A percentile compares a stretch with the other conserved stretches of the same genome.
Evolutionary conservation across 2,329 filamentous ascomycete genomes (phyloP).

Genomic region (Penicillium sp.): DNA sequence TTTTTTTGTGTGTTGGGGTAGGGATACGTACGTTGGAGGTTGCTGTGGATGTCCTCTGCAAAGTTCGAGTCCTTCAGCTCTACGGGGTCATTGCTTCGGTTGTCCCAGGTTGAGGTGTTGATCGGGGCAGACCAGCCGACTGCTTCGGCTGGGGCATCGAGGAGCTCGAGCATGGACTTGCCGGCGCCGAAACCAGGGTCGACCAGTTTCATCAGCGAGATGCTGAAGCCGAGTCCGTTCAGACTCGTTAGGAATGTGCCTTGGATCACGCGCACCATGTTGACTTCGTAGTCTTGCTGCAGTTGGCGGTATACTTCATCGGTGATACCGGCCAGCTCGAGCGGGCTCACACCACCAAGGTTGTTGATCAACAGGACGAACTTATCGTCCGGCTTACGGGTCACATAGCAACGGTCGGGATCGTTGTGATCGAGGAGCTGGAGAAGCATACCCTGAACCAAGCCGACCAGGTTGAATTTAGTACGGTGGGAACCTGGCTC

Average conservation of each 20-base stretch:
- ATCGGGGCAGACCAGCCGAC: slow-evolving; percentile 67
- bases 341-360: slow-evolving; percentile 65
- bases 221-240: slow-evolving; percentile 71
- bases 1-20: slow-evolving; percentile 9
- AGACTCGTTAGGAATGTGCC: slow-evolving; percentile 73
- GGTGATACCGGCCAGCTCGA: slow-evolving; percentile 68
- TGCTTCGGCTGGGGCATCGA: slow-evolving; percentile 68
- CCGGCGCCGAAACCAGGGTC: slow-evolving; percentile 59
- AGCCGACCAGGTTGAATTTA: slow-evolving; percentile 50
- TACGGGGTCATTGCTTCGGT: slow-evolving; percentile 44
- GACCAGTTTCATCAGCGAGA: slow-evolving; percentile 64
- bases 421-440: slow-evolving; percentile 65
- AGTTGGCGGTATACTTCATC: slow-evolving; percentile 66
- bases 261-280: slow-evolving; percentile 61
- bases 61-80: slow-evolving; percentile 44
- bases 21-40: slow-evolving; percentile 50
- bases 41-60: slow-evolving; percentile 53
- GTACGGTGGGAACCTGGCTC: slow-evolving; percentile 58
- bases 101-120: slow-evolving; percentile 60
- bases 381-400: slow-evolving; percentile 58
- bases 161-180: slow-evolving; percentile 61
- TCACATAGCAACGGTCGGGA: slow-evolving; percentile 63
- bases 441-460: slow-evolving; percentile 63
- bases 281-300: slow-evolving; percentile 58
- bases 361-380: slow-evolving; percentile 70